Evolutionary conservation across 805 yeast genomes (phyloP), one percentile per base, ranked within the genome.

Genomic region (Candida stauntonica): DNA sequence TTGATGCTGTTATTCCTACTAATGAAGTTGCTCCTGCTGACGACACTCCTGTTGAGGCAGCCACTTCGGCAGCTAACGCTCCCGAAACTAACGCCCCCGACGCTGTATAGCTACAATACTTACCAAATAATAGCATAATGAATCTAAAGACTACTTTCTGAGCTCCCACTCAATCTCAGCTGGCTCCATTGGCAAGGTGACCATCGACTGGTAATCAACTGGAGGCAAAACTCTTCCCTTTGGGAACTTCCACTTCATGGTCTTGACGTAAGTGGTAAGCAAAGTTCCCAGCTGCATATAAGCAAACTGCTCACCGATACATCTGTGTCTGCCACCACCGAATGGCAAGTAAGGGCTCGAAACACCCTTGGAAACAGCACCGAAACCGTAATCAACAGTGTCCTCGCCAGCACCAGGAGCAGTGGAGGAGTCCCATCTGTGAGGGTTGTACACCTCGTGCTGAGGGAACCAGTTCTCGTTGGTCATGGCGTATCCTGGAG

Each of bases 311-410:
- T 93, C 99, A 61, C 99, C 99, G 57, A 93, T 91, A 68, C 99
- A 93, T 70, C 99, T 84, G 64, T 93, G 99, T 74, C 99, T 85
- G 51, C 99, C 99, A 64, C 98, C 99, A 53, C 99, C 99, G 57
- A 93, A 93, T 39, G 99, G 99, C 61, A 93, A 77, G 67, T 87
- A 93, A 42, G 98, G 96, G 30, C 96, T 86, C 21, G 86, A 70
- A 37, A 91, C 98, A 67, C 98, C 99, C 68, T 93, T 93, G 32
- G 95, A 80, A 47, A 93, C 86, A 44, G 86, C 85, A 60, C 97
- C 97, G 54, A 91, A 91, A n/a, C 98, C 98, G 61, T 89, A 91
- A 64, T 91, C 98, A 31, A 88, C 81, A 35, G 88, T 50, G 24
- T 80, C 38, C 8, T 80, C 38, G 74, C 64, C 35, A 42, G 54